Conservation (phyloP, 2,329 filamentous ascomycete species). For the Keithomyces neogunnii region DNA sequence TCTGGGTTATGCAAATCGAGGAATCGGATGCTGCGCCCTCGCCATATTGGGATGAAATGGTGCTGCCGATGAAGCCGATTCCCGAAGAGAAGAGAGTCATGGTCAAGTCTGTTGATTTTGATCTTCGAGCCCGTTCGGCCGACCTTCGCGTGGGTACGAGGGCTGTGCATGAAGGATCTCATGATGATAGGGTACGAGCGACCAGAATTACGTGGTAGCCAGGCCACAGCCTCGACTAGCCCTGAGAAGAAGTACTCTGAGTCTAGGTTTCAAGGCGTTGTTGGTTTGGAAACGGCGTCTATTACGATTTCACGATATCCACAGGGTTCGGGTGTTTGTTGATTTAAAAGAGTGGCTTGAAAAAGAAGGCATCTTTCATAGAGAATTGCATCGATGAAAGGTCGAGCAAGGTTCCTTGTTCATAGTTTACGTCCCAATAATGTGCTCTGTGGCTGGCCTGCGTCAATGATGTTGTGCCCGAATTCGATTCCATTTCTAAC, state of each 20-base stretch:
- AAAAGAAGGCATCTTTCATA: not conserved
- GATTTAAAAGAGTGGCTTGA: not conserved
- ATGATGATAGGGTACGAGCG: constrained; percentile 37
- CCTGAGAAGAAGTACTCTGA: not conserved
- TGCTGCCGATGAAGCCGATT: constrained; percentile 20
- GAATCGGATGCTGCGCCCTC: constrained; percentile 29
- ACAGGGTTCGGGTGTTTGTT: not conserved
- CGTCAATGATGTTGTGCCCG: too few species aligned
- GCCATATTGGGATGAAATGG: not conserved
- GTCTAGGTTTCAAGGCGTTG: not conserved
- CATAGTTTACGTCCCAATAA: too few species aligned
- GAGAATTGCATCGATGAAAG: too few species aligned
- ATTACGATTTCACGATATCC: not conserved
- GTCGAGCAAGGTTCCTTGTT: too few species aligned
- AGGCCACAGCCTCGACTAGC: not conserved
- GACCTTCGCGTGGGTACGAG: constrained; percentile 45
- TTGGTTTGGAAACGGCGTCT: not conserved
- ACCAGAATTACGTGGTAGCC: constrained; percentile 39
- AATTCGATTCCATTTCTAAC: too few species aligned
- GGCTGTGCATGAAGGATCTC: constrained; percentile 35
- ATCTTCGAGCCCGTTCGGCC: constrained; percentile 42
- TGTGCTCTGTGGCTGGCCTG: too few species aligned
- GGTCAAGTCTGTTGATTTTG: constrained; percentile 48
- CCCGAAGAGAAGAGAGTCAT: constrained; percentile 48
- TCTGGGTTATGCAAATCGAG: constrained; percentile 47